phyloP scores from a whole-genome alignment of 306 rosid species.

The Hylodesmum podocarpum region DNA sequence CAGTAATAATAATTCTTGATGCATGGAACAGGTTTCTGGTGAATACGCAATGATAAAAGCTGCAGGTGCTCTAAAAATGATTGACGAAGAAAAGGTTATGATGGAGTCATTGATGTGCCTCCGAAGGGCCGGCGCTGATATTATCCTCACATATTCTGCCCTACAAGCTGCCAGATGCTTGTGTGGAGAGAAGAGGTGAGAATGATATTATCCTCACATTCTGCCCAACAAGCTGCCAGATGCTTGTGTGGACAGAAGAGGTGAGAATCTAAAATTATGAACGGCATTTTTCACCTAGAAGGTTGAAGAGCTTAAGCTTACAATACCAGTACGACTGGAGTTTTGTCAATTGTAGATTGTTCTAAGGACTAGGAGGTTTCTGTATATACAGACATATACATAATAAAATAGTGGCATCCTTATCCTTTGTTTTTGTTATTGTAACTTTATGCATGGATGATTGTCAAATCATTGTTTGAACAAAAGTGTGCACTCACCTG shows the following conservation, averaged over 20 bases:
- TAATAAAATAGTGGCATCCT: neutral
- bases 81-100: conserved; percentile 93
- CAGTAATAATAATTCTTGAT: neutral
- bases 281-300: conserved; percentile 7
- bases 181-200: conserved; percentile 82
- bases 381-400: neutral
- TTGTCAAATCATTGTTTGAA: neutral
- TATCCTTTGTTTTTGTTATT: neutral
- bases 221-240: conserved; percentile 87
- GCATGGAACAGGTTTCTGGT: conserved; percentile 77
- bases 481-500: neutral
- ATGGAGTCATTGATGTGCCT: conserved; percentile 90
- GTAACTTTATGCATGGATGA: neutral
- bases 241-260: conserved; percentile 80
- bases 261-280: conserved; percentile 31
- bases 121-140: conserved; percentile 93
- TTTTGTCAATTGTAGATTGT: neutral
- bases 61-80: conserved; percentile 81
- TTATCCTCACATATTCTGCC: conserved; percentile 91
- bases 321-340: conserved; percentile 4
- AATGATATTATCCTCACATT: conserved; percentile 77
- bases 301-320: neutral
- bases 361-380: neutral
- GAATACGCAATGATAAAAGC: conserved; percentile 97
- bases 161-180: conserved; percentile 78